phyloP scores from a whole-genome alignment of 2,329 filamentous ascomycete species.

The Colletotrichum abscissum region DNA sequence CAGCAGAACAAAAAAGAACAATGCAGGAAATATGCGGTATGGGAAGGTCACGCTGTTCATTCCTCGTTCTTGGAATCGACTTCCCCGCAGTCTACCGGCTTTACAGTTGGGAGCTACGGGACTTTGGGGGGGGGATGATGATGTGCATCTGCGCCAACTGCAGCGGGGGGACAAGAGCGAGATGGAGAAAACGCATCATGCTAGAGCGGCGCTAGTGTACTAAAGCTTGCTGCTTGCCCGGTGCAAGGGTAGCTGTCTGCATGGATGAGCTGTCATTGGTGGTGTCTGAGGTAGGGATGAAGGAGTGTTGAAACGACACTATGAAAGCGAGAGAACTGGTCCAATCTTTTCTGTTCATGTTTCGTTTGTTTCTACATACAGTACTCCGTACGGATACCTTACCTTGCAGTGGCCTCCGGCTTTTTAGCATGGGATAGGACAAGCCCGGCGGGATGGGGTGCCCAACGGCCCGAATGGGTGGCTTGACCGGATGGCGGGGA shows the following conservation, averaged over 20 bases:
- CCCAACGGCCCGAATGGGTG: constrained; percentile 34
- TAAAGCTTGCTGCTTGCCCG: not conserved
- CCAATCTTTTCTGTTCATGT: not conserved
- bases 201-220: not conserved
- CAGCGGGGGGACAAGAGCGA: not conserved
- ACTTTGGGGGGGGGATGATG: not conserved
- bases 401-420: not conserved
- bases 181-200: not conserved
- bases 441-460: not conserved
- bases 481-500: constrained; percentile 33
- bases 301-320: not conserved
- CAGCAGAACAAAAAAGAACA: not conserved
- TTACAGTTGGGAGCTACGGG: not conserved
- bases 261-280: constrained; percentile 11
- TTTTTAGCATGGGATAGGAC: not conserved
- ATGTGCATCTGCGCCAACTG: constrained; percentile 5
- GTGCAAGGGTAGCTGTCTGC: not conserved
- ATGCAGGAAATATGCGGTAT: not conserved
- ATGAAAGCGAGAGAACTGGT: not conserved
- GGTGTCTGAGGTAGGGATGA: not conserved
- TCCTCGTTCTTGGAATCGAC: not conserved
- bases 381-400: too few relatives aligned
- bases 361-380: not conserved
- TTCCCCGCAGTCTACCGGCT: constrained; percentile 20
- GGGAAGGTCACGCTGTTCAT: not conserved